Percentiles rank a stretch among this genome's conserved stretches.
Conservation (phyloP, 1,284 basidiomycete species). For the Sanghuangporus baumii region DNA sequence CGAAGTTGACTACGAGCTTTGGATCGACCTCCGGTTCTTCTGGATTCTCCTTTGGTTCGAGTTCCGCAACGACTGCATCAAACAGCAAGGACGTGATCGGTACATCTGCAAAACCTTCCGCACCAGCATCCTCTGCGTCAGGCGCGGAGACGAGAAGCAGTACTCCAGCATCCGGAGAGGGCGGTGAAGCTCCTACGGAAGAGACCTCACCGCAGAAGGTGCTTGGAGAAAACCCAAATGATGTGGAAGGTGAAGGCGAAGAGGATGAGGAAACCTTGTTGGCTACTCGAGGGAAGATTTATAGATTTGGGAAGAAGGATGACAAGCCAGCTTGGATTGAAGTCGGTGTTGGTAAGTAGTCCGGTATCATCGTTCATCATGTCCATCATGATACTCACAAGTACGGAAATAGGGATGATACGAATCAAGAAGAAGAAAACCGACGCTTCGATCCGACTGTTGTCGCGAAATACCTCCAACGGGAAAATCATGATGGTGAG, state of each 20-base stretch:
- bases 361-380: not conserved
- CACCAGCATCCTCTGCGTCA: not conserved
- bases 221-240: constrained; percentile 40
- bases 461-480: constrained; percentile 64
- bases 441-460: constrained; percentile 46
- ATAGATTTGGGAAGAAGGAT: constrained; percentile 45
- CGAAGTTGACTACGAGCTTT: not conserved
- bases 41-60: constrained; percentile 2
- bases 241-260: constrained; percentile 74
- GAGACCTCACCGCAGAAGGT: constrained; percentile 23
- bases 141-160: constrained; percentile 10
- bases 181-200: constrained; percentile 16
- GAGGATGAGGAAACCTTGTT: constrained; percentile 73
- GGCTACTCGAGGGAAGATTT: constrained; percentile 59
- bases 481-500: constrained; percentile 69
- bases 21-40: not conserved
- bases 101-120: not conserved
- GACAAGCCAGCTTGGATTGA: constrained; percentile 52
- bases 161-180: constrained; percentile 20
- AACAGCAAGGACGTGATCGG: not conserved
- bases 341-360: constrained; percentile 49
- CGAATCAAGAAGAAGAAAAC: constrained; percentile 68
- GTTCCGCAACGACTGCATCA: not conserved
- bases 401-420: constrained; percentile 44
- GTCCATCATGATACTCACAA: not conserved